Evolutionary conservation across 768 basidiomycete genomes (phyloP).

Genomic region (Gyrodon lividus): DNA sequence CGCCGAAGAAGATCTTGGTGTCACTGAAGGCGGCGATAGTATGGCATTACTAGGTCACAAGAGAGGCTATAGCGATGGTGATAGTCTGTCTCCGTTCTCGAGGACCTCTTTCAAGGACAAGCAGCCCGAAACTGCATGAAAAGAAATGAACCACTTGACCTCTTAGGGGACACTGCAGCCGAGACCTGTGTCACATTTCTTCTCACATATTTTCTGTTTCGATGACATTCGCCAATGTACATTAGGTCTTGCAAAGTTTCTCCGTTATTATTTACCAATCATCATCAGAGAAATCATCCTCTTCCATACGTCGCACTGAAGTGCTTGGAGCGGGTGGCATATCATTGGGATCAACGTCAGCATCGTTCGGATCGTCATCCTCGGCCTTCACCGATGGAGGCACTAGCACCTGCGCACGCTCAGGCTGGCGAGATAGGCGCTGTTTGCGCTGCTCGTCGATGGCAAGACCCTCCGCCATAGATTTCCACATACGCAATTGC

Average conservation of each 20-base stretch:
- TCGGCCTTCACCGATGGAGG: constrained; percentile 1
- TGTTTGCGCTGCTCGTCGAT: constrained; percentile 45
- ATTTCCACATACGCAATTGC: constrained; percentile 44
- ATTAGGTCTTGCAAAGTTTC: not conserved
- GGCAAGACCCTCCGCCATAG: constrained; percentile 44
- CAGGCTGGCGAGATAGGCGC: constrained; percentile 14
- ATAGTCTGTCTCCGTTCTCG: constrained; percentile 7
- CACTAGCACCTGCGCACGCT: constrained; percentile 11
- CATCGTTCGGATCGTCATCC: constrained; percentile 12
- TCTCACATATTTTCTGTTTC: not conserved
- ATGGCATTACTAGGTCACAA: constrained; percentile 14
- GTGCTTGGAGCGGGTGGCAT: not conserved
- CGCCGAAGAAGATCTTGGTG: constrained; percentile 44
- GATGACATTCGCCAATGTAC: not conserved
- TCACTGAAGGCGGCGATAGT: constrained; percentile 7
- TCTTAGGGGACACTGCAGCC: too few species aligned
- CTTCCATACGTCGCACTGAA: constrained; percentile 1
- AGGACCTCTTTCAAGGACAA: constrained; percentile 2
- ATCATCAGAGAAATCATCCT: constrained; percentile 29
- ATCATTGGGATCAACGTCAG: constrained; percentile 10
- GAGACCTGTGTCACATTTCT: too few species aligned
- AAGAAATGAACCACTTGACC: too few species aligned
- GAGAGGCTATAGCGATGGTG: constrained; percentile 3
- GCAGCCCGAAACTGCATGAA: not conserved
- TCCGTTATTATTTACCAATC: constrained; percentile 18